These are phyloP conservation scores for Tylopilus sp. DNA, from an alignment of 1,284 basidiomycete species.

Conservation along the genomic window DNA sequence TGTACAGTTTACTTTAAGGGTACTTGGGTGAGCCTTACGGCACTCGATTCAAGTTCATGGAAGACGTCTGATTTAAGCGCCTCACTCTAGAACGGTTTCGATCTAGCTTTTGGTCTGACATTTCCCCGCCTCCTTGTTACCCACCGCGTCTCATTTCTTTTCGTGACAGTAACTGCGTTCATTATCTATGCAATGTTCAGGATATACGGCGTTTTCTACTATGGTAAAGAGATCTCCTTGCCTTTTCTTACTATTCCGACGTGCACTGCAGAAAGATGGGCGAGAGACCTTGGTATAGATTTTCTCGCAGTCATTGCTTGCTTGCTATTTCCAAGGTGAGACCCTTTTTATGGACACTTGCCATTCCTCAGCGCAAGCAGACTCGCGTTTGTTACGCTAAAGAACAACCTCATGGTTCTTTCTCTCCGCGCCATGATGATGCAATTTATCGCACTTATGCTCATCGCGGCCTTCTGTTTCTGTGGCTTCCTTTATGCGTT, in stretches of 20 bases:
- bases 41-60: slow-evolving; percentile 9
- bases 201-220: slow-evolving; percentile 61
- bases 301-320: slow-evolving; percentile 77
- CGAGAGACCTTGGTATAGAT: slow-evolving; percentile 64
- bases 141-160: slow-evolving; percentile 15
- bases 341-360: background rate
- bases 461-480: slow-evolving; percentile 87
- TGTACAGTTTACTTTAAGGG: slow-evolving; percentile 72
- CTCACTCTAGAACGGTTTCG: slow-evolving; percentile 75
- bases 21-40: slow-evolving; percentile 59
- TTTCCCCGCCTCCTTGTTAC: background rate
- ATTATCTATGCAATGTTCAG: slow-evolving; percentile 71
- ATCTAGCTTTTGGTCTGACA: slow-evolving; percentile 73
- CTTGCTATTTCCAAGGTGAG: slow-evolving; percentile 80
- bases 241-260: slow-evolving; percentile 6
- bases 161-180: slow-evolving; percentile 63
- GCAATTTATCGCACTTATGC: slow-evolving; percentile 77
- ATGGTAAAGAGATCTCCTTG: slow-evolving; percentile 40
- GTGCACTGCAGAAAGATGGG: slow-evolving; percentile 48
- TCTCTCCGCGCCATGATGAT: slow-evolving; percentile 78
- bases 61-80: slow-evolving; percentile 21
- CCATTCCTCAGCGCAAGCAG: slow-evolving; percentile 34
- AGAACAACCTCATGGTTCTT: slow-evolving; percentile 80
- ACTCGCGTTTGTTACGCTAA: slow-evolving; percentile 83
- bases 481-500: slow-evolving; percentile 88